Base-by-base conservation (phyloP, 2,329 filamentous ascomycete genomes). In the Lasiodiplodia hormozganensis region DNA sequence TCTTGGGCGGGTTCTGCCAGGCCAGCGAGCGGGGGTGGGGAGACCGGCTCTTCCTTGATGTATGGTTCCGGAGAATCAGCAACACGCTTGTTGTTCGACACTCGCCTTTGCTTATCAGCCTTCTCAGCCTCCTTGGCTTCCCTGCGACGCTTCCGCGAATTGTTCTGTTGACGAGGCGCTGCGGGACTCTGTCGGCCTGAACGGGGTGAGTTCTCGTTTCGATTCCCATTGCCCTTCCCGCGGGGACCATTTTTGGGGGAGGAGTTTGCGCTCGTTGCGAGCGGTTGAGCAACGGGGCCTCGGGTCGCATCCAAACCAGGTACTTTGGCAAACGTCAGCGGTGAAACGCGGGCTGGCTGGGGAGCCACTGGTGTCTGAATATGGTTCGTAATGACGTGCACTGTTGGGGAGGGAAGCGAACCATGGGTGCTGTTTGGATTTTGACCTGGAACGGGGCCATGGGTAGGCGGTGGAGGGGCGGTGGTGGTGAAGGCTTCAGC, bases 311-410 rank as follows among this genome's bases (percentile, higher is more conserved):
- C 88, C 72, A 85, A 75, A 62, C 81, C 78, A 70, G 85, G 80
- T 65, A 82, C 79, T 75, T 87, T 87, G 67, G 84, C 77, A 54
- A 83, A 81, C 68, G 86, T 84, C 70, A 89, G 78, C 57, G 86
- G 86, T 31, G 87, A 87, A 28, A 88, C 88, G 75, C 92, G 90
- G 60, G 89, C 89, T 65, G 92, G 91, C 75, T 92, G 92, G 31
- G 92, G 92, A 64, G 92, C 92, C 75, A 90, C 82, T 52, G 90
- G 91, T 43, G 89, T 90, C 62, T 89, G 87, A 74, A 94, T 90
- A 76, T 94, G 90, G 73, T 89, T 90, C 75, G 89, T 88, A 73
- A 94, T 85, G 64, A 87, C 80, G 65, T 80, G 76, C 36, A 79
- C 74, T 36, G 78, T 75, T 52, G 83, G 73, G 49, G 73, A 72